Percentiles rank a stretch among this genome's conserved stretches.
phyloP scores from a whole-genome alignment of 2,329 filamentous ascomycete genomes.

The Teratosphaeria destructans region DNA sequence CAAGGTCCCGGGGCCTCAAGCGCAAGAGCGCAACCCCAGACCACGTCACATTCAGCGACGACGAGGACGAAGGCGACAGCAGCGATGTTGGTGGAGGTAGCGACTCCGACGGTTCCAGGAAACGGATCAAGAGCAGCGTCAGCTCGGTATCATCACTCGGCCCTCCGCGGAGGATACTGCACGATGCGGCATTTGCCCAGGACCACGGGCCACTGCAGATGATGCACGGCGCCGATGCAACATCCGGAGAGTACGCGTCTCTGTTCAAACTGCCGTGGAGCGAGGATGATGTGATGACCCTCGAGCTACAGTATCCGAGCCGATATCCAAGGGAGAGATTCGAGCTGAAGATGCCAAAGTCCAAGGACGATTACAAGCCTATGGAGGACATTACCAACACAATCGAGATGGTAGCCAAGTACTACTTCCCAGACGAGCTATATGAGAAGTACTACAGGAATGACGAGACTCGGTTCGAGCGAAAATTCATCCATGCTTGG shows the following conservation, averaged over 20 bases:
- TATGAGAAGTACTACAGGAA: conserved; percentile 56
- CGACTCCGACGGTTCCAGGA: conserved; percentile 25
- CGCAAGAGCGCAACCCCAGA: conserved; percentile 27
- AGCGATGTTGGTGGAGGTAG: conserved; percentile 22
- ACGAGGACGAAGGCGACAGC: conserved; percentile 20
- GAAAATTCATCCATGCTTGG: conserved; percentile 65
- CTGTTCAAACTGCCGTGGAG: conserved; percentile 42
- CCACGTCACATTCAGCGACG: conserved; percentile 21
- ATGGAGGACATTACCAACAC: conserved; percentile 52
- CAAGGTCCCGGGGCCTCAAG: conserved; percentile 18
- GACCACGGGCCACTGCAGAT: conserved; percentile 22
- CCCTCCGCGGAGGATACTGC: conserved; percentile 13
- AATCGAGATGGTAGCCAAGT: conserved; percentile 51
- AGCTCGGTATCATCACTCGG: conserved; percentile 15
- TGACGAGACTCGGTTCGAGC: conserved; percentile 62
- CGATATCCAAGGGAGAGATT: conserved; percentile 41
- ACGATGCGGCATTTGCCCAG: conserved; percentile 13
- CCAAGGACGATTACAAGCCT: conserved; percentile 57
- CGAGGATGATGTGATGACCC: conserved; percentile 28
- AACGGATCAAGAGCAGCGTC: conserved; percentile 27
- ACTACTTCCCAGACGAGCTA: conserved; percentile 66
- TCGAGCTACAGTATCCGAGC: conserved; percentile 75
- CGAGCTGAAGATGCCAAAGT: conserved; percentile 60
- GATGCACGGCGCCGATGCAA: conserved; percentile 33
- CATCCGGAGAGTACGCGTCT: conserved; percentile 27